Evolutionary conservation across 257 asterid species (phyloP), one percentile per base, ranked within the genome.

Genomic region (Capsicum rhomboideum): DNA sequence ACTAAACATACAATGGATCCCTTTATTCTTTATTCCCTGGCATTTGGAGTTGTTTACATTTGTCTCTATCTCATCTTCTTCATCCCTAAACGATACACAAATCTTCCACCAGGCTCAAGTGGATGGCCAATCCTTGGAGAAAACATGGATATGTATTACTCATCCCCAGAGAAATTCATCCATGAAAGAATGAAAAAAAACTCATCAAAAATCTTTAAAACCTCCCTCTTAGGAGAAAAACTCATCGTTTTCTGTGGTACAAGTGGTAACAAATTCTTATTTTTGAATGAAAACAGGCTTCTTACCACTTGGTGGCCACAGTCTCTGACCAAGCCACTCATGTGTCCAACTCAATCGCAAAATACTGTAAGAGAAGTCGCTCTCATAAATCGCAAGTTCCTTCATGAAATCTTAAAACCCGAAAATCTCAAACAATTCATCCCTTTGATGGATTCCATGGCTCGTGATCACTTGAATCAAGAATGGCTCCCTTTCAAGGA

Each of bases 91-190:
- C n/a, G 13, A 10, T 20, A 40, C 56, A 54, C 61, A 14, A 80
- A 75, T 42, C 68, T 84, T 29, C 89, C 87, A 8, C 87, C 83
- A 4, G 87, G 85, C 10, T n/a, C 81, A 72, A 50, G 13, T 23
- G 87, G 89, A 29, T 86, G 83, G 68, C 89, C 87, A 40, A 50
- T 84, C 23, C 29, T 86, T 28, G 86, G 89, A 74, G 87, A 86
- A 42, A 86, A 79, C 13, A 53, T 80, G 46, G 56, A 86, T 0
- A 71, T 72, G 77, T 49, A 64, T 21, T 61, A 61, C 37, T 21
- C 21, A 6, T 52, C 67, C 11, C 82, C 87, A 0, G 78, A 86
- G 14, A 80, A 72, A 28, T 83, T 83, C 68, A 29, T 86, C 2
- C 23, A 11, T 6, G 42, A 52, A 17, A 61, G 87, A 58, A 86